These are phyloP conservation scores for Thalassia testudinum DNA, from an alignment of 116 monocot genomes.

Conservation along the genomic window DNA sequence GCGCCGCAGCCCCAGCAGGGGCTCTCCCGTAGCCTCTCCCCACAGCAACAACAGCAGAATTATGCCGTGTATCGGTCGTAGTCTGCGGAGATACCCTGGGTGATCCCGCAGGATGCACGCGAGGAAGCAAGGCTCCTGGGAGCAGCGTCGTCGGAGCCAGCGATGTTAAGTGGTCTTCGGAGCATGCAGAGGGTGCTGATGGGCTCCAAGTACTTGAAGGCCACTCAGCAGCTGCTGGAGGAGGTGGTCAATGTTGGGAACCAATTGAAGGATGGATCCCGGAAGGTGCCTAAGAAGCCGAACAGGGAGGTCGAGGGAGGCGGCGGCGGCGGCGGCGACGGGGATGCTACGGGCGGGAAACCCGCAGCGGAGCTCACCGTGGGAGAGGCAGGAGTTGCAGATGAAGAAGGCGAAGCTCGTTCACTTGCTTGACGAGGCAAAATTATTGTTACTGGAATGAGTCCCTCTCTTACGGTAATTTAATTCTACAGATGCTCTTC, in stretches of 20 bases:
- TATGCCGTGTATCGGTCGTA: conserved; percentile 8
- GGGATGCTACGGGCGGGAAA: conserved; percentile 7
- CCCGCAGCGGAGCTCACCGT: conserved; percentile 31
- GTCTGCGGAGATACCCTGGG: not conserved
- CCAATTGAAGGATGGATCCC: conserved; percentile 9
- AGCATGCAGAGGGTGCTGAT: conserved; percentile 4
- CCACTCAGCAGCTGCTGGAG: conserved; percentile 63
- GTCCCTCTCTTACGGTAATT: no score
- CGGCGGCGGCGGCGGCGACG: conserved; percentile 1
- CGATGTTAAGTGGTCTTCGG: conserved; percentile 5
- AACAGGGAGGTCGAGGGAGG: conserved; percentile 5
- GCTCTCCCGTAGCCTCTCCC: conserved; percentile 53
- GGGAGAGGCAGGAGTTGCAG: conserved; percentile 76
- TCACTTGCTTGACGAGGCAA: conserved; percentile 85
- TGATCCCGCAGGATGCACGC: not conserved
- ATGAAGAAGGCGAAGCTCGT: conserved; percentile 96
- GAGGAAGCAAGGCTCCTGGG: conserved; percentile 6
- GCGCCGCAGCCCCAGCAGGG: conserved; percentile 19
- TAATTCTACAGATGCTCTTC: no score
- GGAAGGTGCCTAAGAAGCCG: conserved; percentile 14
- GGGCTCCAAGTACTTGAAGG: conserved; percentile 85
- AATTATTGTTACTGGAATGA: not conserved
- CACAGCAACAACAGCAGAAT: no score
- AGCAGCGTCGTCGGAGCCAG: not conserved
- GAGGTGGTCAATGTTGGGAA: conserved; percentile 69